Evolutionary conservation across 1,139 yeast species (phyloP), one percentile per base, ranked within the genome.

Genomic region (Sugiyamaella pinicola): DNA sequence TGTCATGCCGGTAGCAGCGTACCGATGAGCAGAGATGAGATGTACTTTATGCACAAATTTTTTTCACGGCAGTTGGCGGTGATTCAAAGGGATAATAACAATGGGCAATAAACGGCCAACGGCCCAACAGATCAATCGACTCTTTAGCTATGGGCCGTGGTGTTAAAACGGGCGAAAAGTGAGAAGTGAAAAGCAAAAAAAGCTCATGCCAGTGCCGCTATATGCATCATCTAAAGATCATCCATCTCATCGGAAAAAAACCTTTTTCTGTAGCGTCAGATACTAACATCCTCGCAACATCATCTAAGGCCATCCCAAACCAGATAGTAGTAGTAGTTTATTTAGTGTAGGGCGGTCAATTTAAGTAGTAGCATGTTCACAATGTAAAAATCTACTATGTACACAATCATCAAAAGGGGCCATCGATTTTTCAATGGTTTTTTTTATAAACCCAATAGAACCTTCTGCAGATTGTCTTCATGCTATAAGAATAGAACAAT

Each of bases 331-430:
- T n/a, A n/a, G n/a, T n/a, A n/a, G n/a, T n/a, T n/a, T n/a, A n/a
- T n/a, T n/a, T 33, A 33, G 17, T 13, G 37, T 18, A 38, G 26
- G 26, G 21, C 12, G 22, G 13, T 39, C 8, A 6, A 15, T 4
- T 15, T 6, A 22, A 15, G n/a, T 21, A 3, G 24, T 26, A 13
- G 38, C 12, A 26, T 26, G 12, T 26, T 26, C 31, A 26, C n/a
- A 26, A 9, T 9, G 31, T 26, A 9, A 26, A 26, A 26, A 26
- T 26, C 31, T 26, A 26, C 4, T 15, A 51, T 54, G 56, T 54
- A 13, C 37, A 17, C 47, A 43, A 43, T 43, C 56, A 45, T 54
- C 56, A 54, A 54, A 54, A 51, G 50, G 51, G 24, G 28, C 40
- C 26, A 43, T 10, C 40, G 40, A 43, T 31, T 12, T 33, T 7